A percentile compares a stretch with the other conserved stretches of the same genome.
These are phyloP conservation scores for Xylaria venustula DNA, from an alignment of 495 filamentous ascomycete species.

Conservation along the genomic window DNA sequence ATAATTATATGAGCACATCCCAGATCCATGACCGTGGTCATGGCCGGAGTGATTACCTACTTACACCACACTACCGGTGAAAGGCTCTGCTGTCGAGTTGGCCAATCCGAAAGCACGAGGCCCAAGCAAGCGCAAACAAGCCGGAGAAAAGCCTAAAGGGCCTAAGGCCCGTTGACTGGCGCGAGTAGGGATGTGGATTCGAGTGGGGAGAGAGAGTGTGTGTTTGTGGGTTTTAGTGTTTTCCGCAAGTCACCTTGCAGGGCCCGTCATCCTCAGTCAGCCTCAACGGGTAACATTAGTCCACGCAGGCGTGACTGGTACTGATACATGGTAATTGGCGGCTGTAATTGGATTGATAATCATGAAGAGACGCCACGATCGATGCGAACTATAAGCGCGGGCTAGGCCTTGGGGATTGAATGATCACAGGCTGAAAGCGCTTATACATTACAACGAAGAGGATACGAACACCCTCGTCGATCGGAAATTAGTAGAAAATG, in stretches of 20 bases:
- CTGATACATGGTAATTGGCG: slow-evolving; percentile 7
- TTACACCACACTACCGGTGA: slow-evolving; percentile 1
- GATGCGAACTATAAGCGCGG: slow-evolving; percentile 7
- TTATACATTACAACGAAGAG: not conserved
- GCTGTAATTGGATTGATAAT: slow-evolving; percentile 7
- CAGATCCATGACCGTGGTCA: slow-evolving; percentile 3
- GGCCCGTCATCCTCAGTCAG: slow-evolving; percentile 13
- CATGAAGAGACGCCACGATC: slow-evolving; percentile 2
- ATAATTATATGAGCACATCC: slow-evolving; percentile 10
- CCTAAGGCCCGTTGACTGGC: slow-evolving; percentile 9
- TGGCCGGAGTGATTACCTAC: slow-evolving; percentile 2
- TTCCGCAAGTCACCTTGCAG: slow-evolving; percentile 11
- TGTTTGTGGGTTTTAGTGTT: slow-evolving; percentile 11
- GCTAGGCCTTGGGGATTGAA: slow-evolving; percentile 2
- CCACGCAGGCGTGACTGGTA: slow-evolving; percentile 1
- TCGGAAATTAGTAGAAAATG: not conserved
- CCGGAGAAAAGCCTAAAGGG: not conserved
- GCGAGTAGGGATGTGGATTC: slow-evolving; percentile 12
- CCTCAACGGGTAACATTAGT: slow-evolving; percentile 13
- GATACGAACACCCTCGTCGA: not conserved
- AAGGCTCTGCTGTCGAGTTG: not conserved
- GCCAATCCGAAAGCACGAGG: slow-evolving; percentile 7
- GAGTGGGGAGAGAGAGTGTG: slow-evolving; percentile 10
- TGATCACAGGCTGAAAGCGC: slow-evolving; percentile 6
- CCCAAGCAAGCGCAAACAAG: slow-evolving; percentile 5